phyloP scores from a whole-genome alignment of 2,329 filamentous ascomycete genomes.

The Alternaria incomplexa region DNA sequence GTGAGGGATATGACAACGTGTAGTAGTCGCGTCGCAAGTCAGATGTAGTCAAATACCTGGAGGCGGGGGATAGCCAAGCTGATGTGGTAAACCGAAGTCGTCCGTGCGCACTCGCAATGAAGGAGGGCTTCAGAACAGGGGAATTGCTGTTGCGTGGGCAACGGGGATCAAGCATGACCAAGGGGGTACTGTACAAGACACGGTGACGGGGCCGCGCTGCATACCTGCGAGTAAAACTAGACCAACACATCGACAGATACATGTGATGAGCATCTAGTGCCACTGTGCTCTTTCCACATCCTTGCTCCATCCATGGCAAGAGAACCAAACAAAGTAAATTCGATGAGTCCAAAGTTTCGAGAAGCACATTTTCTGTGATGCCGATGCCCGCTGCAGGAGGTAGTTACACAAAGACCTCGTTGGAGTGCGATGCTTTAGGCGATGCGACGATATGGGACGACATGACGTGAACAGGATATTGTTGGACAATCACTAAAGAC shows the following conservation, averaged over 20 bases:
- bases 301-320: neutral
- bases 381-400: neutral
- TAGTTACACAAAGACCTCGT: neutral
- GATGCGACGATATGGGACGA: accelerated
- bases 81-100: neutral
- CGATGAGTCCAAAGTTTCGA: neutral
- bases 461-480: neutral
- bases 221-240: no score
- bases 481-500: neutral
- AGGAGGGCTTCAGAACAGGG: neutral
- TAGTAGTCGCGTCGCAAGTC: neutral
- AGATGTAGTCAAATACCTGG: neutral
- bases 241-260: neutral
- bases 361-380: neutral
- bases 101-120: neutral
- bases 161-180: neutral
- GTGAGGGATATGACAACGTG: neutral
- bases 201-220: neutral
- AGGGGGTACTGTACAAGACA: neutral
- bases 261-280: neutral
- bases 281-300: neutral
- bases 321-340: neutral
- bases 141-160: neutral
- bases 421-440: neutral
- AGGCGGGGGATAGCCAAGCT: neutral